Evolutionary conservation across 352 stramenopile genomes (phyloP).

Genomic region (Phytophthora pisi): DNA sequence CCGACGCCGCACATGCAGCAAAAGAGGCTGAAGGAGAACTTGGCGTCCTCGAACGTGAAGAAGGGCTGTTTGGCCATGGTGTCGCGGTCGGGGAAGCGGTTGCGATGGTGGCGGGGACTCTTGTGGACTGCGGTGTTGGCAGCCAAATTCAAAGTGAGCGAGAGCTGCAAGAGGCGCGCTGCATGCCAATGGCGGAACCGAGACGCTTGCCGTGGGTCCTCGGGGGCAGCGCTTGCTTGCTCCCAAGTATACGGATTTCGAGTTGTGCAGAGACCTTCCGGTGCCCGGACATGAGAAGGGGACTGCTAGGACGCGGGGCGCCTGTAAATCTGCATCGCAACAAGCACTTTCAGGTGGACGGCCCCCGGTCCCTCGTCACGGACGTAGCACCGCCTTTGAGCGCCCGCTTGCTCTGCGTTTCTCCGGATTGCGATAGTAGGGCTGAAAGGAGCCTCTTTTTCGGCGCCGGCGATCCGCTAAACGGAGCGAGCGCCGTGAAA

Average conservation of each 20-base stretch:
- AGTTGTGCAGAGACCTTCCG: conserved; percentile 31
- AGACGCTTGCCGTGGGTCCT: conserved; percentile 23
- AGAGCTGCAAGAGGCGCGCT: conserved; percentile 11
- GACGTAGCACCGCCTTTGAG: conserved; percentile 23
- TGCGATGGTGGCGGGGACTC: conserved; percentile 10
- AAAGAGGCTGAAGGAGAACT: conserved; percentile 65
- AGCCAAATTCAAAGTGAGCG: conserved; percentile 38
- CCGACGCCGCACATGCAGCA: conserved; percentile 72
- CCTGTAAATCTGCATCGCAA: conserved; percentile 18
- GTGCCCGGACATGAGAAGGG: conserved; percentile 26
- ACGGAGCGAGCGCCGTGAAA: conserved; percentile 16
- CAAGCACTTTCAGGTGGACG: conserved; percentile 15
- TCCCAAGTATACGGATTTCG: conserved; percentile 31
- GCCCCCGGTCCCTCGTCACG: conserved; percentile 29
- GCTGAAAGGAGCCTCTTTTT: conserved; percentile 21
- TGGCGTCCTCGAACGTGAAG: conserved; percentile 68
- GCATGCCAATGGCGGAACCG: conserved; percentile 15
- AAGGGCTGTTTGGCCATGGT: conserved; percentile 37
- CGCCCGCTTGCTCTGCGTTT: conserved; percentile 25
- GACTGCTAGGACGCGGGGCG: conserved; percentile 20
- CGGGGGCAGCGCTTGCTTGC: conserved; percentile 14
- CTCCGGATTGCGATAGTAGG: conserved; percentile 19
- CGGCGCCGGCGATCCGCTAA: conserved; percentile 12
- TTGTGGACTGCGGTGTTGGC: conserved; percentile 16
- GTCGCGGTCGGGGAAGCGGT: conserved; percentile 9